Evolutionary conservation across 2,329 filamentous ascomycete genomes (phyloP), one percentile per base, ranked within the genome.

Genomic region (Penicillium hesseltinei): DNA sequence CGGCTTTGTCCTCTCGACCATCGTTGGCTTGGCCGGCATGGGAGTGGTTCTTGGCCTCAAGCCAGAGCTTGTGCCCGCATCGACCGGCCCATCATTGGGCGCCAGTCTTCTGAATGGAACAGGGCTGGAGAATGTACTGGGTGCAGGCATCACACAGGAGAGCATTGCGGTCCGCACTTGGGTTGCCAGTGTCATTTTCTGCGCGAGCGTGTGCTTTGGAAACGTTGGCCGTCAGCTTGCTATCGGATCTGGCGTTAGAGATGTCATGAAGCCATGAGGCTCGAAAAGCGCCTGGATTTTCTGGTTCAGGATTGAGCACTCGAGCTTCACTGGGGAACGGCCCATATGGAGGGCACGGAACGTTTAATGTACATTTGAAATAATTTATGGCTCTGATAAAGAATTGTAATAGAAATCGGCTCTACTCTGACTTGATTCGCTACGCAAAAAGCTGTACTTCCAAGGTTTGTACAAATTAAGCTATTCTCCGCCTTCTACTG

Each of bases 171-270:
- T 89, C 19, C 88, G 87, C 13, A 90, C 92, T 5, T 99, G 94
- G 93, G 88, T 96, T 69, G 82, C 93, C 25, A 96, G 91, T 69
- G 92, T 97, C 27, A 77, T 99, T 50, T 99, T 97, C 72, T 97
- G 94, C 76, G 95, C 91, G 69, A 92, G 91, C 66, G 85, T 97
- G 10, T 97, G 92, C 75, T 97, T 99, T 80, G 94, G 94, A 11
- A 97, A 96, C 71, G 91, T 99, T 69, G 94, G 94, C 13, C 82
- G 94, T 61, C 82, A 90, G 60, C 76, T 97, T 62, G 87, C 88
- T n/a, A 75, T 85, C 62, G 81, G 69, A 51, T 66, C 66, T 51
- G 60, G 60, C 17, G 39, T 54, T 54, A 66, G 58, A 57, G 57
- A 69, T 51, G 57, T 56, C 25, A 38, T 65, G 36, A 67, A 68